phyloP scores from a whole-genome alignment of 2,329 filamentous ascomycete genomes.

The Epichloe gansuensis region DNA sequence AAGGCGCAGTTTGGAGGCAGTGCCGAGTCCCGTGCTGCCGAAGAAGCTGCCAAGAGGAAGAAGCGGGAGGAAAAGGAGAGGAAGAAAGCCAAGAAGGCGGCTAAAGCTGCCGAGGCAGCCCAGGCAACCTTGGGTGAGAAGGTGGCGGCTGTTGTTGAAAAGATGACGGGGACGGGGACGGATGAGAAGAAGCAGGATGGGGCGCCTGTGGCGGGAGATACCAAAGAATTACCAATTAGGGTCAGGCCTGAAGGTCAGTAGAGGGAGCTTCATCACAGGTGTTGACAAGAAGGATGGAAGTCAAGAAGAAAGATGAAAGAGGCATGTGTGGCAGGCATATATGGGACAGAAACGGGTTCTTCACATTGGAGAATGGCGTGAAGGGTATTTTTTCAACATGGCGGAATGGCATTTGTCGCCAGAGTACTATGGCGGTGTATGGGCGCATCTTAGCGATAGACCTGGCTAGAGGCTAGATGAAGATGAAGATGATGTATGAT shows the following conservation, averaged over 20 bases:
- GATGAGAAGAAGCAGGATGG: constrained; percentile 9
- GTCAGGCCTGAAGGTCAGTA: constrained; percentile 8
- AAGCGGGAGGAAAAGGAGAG: constrained; percentile 38
- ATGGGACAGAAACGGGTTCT: not conserved
- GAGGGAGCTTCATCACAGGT: not conserved
- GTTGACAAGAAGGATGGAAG: too few species aligned
- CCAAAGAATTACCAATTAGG: constrained; percentile 13
- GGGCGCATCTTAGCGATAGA: not conserved
- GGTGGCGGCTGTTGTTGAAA: not conserved
- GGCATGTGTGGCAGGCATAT: not conserved
- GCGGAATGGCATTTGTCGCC: not conserved
- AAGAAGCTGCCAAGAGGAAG: constrained; percentile 37
- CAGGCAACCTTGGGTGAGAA: constrained; percentile 9
- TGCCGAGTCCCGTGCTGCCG: constrained; percentile 33
- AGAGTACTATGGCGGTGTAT: not conserved
- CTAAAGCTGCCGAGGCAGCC: constrained; percentile 23
- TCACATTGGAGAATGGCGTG: not conserved
- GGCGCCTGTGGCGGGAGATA: constrained; percentile 11
- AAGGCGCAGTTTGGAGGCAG: constrained; percentile 58
- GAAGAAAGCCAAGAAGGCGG: constrained; percentile 23
- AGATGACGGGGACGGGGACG: not conserved
- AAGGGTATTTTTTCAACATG: not conserved
- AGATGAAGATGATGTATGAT: not conserved
- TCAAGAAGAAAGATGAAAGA: not conserved
- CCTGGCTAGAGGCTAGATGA: not conserved